These are phyloP conservation scores for Jacaranda mimosifolia DNA, from an alignment of 257 asterid genomes.

Conservation along the genomic window DNA sequence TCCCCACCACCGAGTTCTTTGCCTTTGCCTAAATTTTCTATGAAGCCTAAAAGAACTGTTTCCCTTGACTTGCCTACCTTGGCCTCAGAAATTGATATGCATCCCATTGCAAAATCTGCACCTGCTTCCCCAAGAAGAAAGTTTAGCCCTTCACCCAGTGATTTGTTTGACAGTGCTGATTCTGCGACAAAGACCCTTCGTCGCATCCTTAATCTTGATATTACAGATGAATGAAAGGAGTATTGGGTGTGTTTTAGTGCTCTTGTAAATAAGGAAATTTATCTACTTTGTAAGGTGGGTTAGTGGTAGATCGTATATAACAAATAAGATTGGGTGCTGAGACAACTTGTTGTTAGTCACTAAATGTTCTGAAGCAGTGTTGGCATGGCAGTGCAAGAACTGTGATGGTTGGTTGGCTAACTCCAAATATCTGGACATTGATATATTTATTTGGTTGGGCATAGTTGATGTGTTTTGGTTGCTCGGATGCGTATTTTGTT, in stretches of 20 bases:
- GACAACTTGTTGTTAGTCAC: slow-evolving; percentile 27
- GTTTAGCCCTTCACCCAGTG: slow-evolving; percentile 48
- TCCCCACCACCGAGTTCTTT: slow-evolving; percentile 93
- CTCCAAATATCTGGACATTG: slow-evolving; percentile 27
- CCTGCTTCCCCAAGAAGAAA: slow-evolving; percentile 77
- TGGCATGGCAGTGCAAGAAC: slow-evolving; percentile 38
- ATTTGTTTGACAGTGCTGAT: slow-evolving; percentile 54
- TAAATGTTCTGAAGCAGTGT: slow-evolving; percentile 39
- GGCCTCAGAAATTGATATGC: slow-evolving; percentile 56
- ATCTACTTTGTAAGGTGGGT: slow-evolving; percentile 37
- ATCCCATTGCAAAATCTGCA: slow-evolving; percentile 65
- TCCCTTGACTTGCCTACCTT: slow-evolving; percentile 70
- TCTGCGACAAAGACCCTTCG: slow-evolving; percentile 79
- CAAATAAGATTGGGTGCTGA: slow-evolving; percentile 51
- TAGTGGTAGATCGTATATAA: slow-evolving; percentile 53
- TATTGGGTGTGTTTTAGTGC: slow-evolving; percentile 35
- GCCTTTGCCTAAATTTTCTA: slow-evolving; percentile 76
- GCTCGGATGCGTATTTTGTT: slow-evolving; percentile 24
- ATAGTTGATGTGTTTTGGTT: slow-evolving; percentile 22
- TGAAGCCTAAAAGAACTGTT: slow-evolving; percentile 67
- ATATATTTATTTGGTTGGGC: slow-evolving; percentile 35
- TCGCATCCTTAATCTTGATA: slow-evolving; percentile 87
- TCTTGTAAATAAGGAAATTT: slow-evolving; percentile 44
- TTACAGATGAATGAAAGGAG: slow-evolving; percentile 49
- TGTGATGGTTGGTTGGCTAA: slow-evolving; percentile 46